Evolutionary conservation across 371 early-diverging fungal species (phyloP).

Genomic region (Capillidium heterosporum): DNA sequence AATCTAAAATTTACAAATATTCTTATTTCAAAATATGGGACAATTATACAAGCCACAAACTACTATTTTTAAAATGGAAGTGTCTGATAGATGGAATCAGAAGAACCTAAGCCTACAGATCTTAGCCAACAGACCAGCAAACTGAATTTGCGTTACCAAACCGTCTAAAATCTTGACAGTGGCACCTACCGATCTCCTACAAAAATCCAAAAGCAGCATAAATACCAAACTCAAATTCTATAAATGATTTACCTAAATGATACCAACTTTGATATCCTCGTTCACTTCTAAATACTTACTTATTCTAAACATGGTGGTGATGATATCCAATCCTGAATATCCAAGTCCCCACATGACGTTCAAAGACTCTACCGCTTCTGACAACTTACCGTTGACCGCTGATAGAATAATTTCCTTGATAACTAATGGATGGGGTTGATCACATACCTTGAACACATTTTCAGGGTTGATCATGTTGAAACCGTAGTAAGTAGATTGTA

Average conservation of each 20-base stretch:
- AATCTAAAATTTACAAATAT: no score
- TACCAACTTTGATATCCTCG: conserved; percentile 60
- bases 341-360: conserved; percentile 60
- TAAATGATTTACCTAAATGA: conserved; percentile 38
- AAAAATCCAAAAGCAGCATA: no score
- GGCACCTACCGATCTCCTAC: conserved; percentile 69
- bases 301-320: conserved; percentile 57
- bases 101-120: conserved; percentile 23
- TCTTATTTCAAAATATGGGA: no score
- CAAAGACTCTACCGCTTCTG: conserved; percentile 45
- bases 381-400: conserved; percentile 44
- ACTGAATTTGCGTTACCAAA: conserved; percentile 53
- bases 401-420: conserved; percentile 47
- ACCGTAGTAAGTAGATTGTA: conserved; percentile 83
- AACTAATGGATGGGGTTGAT: conserved; percentile 81
- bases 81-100: not conserved
- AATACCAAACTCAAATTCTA: not conserved
- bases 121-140: conserved; percentile 54
- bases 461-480: conserved; percentile 66
- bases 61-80: not conserved
- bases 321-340: conserved; percentile 77
- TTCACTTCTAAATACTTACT: conserved; percentile 22
- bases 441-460: conserved; percentile 89
- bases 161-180: conserved; percentile 78
- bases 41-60: no score